These are phyloP conservation scores for Wolfiporia cocos DNA, from an alignment of 1,284 basidiomycete species.

Conservation along the genomic window DNA sequence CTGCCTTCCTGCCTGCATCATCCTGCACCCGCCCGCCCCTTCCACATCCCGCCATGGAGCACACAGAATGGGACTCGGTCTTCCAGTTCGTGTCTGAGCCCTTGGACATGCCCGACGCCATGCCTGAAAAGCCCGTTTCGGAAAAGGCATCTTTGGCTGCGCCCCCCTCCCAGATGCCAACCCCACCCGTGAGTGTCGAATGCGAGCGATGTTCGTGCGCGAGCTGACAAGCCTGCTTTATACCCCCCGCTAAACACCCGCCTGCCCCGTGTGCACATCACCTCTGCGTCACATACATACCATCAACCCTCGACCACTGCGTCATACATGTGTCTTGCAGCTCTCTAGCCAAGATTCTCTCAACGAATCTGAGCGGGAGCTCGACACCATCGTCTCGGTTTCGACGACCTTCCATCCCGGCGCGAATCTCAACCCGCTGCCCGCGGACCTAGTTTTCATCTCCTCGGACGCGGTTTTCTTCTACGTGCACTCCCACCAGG, in stretches of 20 bases:
- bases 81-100: slow-evolving; percentile 60
- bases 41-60: slow-evolving; percentile 29
- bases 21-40: slow-evolving; percentile 1
- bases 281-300: neutral
- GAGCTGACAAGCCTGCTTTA: neutral
- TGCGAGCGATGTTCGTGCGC: neutral
- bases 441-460: slow-evolving; percentile 58
- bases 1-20: neutral
- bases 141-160: slow-evolving; percentile 19
- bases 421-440: slow-evolving; percentile 45
- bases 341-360: slow-evolving; percentile 27
- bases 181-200: slow-evolving; percentile 51
- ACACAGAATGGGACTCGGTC: slow-evolving; percentile 54
- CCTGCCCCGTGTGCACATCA: neutral
- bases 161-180: slow-evolving; percentile 43
- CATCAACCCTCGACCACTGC: neutral
- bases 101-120: slow-evolving; percentile 32
- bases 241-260: neutral
- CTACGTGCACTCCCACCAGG: slow-evolving; percentile 31
- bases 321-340: slow-evolving; percentile 12
- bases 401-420: slow-evolving; percentile 75
- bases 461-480: slow-evolving; percentile 72
- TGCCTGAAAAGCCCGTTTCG: slow-evolving; percentile 29
- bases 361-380: slow-evolving; percentile 27
- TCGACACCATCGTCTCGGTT: slow-evolving; percentile 54